These are phyloP conservation scores for Drosera spatulata DNA, from an alignment of 179 eudicot species.

Conservation along the genomic window DNA sequence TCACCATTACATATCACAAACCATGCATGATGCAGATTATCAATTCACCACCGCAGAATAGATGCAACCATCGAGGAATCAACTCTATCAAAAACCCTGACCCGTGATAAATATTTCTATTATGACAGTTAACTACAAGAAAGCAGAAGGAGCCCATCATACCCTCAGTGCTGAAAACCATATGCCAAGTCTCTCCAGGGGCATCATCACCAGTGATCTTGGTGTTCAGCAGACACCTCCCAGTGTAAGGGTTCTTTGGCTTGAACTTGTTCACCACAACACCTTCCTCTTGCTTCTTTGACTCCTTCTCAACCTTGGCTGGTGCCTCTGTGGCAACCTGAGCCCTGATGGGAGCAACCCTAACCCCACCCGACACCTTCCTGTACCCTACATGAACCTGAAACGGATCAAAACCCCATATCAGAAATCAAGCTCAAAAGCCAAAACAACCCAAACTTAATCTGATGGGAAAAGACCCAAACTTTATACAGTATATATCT, in stretches of 20 bases:
- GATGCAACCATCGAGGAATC: too few relatives aligned
- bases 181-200: conserved; percentile 99
- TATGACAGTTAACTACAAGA: too few relatives aligned
- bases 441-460: background rate
- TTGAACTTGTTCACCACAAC: conserved; percentile 70
- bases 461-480: background rate
- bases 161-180: conserved; percentile 95
- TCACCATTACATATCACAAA: too few relatives aligned
- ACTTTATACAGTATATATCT: background rate
- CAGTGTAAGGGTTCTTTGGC: conserved; percentile 85
- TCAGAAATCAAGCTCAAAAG: background rate
- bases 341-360: conserved; percentile 39
- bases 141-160: background rate
- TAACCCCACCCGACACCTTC: conserved; percentile 40
- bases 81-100: too few relatives aligned
- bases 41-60: too few relatives aligned
- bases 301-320: conserved; percentile 63
- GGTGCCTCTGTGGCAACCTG: conserved; percentile 60
- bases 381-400: conserved; percentile 48
- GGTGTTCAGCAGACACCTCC: conserved; percentile 73
- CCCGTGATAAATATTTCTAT: too few relatives aligned
- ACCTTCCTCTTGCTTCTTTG: conserved; percentile 92
- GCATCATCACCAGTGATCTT: conserved; percentile 98
- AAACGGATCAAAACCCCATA: conserved; percentile 1
- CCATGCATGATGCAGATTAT: too few relatives aligned